phyloP scores from a whole-genome alignment of 1,284 basidiomycete species.

The Apiotrichum porosum region DNA sequence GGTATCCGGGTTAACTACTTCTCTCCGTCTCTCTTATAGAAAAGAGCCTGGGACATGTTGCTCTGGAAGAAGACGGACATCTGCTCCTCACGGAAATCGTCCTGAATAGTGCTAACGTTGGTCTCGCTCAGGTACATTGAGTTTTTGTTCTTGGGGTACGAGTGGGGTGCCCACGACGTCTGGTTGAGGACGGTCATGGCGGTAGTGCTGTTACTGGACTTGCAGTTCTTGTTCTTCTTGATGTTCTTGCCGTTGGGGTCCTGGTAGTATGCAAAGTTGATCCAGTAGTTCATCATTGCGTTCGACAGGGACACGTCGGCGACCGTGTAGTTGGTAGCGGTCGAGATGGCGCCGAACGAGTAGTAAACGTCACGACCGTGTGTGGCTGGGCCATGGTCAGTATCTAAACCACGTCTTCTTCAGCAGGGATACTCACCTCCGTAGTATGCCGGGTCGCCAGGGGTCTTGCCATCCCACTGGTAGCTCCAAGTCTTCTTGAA shows the following conservation, averaged over 20 bases:
- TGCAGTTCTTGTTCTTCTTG: not conserved
- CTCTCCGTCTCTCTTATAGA: no score
- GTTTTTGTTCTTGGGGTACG: slow-evolving; percentile 19
- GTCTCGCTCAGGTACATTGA: slow-evolving; percentile 26
- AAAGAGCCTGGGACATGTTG: no score
- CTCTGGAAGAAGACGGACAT: not conserved
- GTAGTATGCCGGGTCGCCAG: slow-evolving; percentile 3
- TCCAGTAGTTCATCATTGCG: slow-evolving; percentile 37
- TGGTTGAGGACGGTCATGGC: not conserved
- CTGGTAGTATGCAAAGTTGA: slow-evolving; percentile 42
- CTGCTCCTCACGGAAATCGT: slow-evolving; percentile 30
- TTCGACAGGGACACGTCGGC: slow-evolving; percentile 21
- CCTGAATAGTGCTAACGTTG: slow-evolving; percentile 34
- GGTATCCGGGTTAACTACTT: no score
- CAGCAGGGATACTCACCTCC: slow-evolving; percentile 27
- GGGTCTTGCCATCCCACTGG: slow-evolving; percentile 24
- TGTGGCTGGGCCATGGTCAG: slow-evolving; percentile 8
- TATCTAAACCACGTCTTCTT: no score
- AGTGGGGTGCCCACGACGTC: slow-evolving; percentile 32
- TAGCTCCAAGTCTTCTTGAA: slow-evolving; percentile 33
- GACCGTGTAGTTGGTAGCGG: slow-evolving; percentile 19
- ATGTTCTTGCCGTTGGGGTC: slow-evolving; percentile 28
- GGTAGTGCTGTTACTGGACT: not conserved
- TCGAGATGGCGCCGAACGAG: slow-evolving; percentile 23
- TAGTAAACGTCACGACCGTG: slow-evolving; percentile 31